phyloP scores from a whole-genome alignment of 2,329 filamentous ascomycete genomes.

The Botryotinia calthae region DNA sequence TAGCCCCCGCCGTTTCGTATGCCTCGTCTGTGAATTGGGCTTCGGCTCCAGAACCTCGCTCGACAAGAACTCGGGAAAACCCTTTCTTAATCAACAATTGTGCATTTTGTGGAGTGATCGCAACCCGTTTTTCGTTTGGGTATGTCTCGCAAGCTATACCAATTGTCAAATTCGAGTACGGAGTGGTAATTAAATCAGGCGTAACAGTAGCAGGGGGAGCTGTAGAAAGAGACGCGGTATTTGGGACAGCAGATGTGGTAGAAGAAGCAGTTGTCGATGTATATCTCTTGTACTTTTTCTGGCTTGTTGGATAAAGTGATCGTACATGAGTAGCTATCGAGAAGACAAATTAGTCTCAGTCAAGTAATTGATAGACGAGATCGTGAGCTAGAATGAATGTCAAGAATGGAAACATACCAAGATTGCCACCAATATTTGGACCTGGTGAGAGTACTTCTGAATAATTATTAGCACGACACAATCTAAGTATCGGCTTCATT shows the following conservation, averaged over 20 bases:
- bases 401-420: constrained; percentile 14
- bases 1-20: constrained; percentile 76
- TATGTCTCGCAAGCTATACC: constrained; percentile 79
- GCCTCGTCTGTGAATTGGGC: constrained; percentile 76
- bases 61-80: constrained; percentile 72
- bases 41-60: constrained; percentile 73
- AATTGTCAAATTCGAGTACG: constrained; percentile 71
- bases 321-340: neutral
- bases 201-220: constrained; percentile 9
- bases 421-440: neutral
- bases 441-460: constrained; percentile 6
- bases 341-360: constrained; percentile 7
- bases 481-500: constrained; percentile 20
- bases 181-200: constrained; percentile 38
- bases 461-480: constrained; percentile 15
- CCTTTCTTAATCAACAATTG: constrained; percentile 81
- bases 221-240: constrained; percentile 9
- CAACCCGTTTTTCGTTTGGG: constrained; percentile 76
- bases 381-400: neutral
- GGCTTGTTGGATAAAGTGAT: constrained; percentile 4
- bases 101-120: constrained; percentile 81
- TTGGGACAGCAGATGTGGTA: neutral
- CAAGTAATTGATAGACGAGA: neutral
- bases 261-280: constrained; percentile 1
- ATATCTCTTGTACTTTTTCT: constrained; percentile 12